Evolutionary conservation across 2,329 filamentous ascomycete genomes (phyloP).

Genomic region (Septoria linicola): DNA sequence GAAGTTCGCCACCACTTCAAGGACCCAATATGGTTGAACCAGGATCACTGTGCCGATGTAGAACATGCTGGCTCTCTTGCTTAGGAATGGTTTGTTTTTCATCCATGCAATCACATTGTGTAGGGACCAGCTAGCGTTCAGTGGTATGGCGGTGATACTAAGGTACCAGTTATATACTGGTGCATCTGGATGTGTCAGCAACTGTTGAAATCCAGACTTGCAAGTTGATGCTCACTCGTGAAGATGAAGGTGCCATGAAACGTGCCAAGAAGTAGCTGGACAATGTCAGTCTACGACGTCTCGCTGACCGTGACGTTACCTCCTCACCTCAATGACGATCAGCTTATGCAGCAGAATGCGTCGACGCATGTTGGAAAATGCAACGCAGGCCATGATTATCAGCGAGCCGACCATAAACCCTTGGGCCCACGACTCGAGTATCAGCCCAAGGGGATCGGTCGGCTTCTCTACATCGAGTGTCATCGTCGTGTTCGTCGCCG

Average conservation of each 20-base stretch:
- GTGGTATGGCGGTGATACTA: conserved; percentile 58
- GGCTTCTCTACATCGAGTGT: conserved; percentile 33
- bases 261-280: conserved; percentile 40
- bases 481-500: conserved; percentile 17
- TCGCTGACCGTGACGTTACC: not conserved
- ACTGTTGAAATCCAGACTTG: not conserved
- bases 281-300: conserved; percentile 2
- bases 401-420: conserved; percentile 41
- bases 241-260: conserved; percentile 61
- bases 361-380: conserved; percentile 51
- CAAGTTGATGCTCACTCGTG: conserved; percentile 36
- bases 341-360: conserved; percentile 51
- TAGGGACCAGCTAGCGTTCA: conserved; percentile 60
- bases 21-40: conserved; percentile 62
- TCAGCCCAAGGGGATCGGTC: conserved; percentile 25
- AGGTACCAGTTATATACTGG: conserved; percentile 62
- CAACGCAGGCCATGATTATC: conserved; percentile 50
- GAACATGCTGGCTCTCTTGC: conserved; percentile 50
- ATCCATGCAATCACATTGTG: conserved; percentile 69
- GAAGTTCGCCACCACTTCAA: conserved; percentile 66
- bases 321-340: conserved; percentile 49
- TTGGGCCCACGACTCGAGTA: conserved; percentile 37
- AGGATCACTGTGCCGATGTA: conserved; percentile 61
- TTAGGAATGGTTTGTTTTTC: conserved; percentile 59
- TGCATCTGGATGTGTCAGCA: conserved; percentile 35